Conservation (phyloP, 768 basidiomycete species). For the Termitomyces sp. region DNA sequence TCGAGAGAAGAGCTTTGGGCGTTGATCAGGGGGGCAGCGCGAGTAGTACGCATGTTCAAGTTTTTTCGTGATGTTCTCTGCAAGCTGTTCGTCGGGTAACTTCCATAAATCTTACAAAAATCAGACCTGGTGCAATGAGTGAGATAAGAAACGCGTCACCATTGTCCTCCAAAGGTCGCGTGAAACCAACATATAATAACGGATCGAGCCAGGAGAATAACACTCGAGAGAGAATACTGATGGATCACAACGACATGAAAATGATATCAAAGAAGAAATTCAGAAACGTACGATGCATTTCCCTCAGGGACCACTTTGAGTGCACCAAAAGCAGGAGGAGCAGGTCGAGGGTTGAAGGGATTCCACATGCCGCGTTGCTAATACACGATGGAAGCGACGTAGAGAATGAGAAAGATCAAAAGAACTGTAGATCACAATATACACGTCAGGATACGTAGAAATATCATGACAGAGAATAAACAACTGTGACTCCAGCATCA, state of each 20-base stretch:
- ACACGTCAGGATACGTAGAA: background rate
- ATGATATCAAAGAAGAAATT: background rate
- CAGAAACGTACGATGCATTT: slow-evolving; percentile 11
- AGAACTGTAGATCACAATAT: background rate
- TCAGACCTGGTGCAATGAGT: background rate
- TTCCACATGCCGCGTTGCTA: slow-evolving; percentile 13
- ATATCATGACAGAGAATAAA: background rate
- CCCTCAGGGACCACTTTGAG: slow-evolving; percentile 15
- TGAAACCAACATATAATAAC: slow-evolving; percentile 42
- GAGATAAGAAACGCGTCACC: slow-evolving; percentile 22
- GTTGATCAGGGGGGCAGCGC: slow-evolving; percentile 34
- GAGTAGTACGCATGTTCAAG: slow-evolving; percentile 38
- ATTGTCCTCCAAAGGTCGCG: slow-evolving; percentile 43
- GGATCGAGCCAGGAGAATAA: slow-evolving; percentile 43
- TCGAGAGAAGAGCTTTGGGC: slow-evolving; percentile 18
- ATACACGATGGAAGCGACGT: background rate
- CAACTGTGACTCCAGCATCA: background rate
- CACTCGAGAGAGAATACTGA: slow-evolving; percentile 30
- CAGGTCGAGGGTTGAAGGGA: slow-evolving; percentile 13
- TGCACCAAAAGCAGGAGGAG: slow-evolving; percentile 15
- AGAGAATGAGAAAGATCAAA: background rate
- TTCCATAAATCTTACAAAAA: slow-evolving; percentile 37
- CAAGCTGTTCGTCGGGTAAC: slow-evolving; percentile 28
- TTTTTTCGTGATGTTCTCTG: slow-evolving; percentile 27
- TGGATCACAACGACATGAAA: background rate